Conservation (phyloP, 345 rosid genomes). For the Moricandia arvensis region DNA sequence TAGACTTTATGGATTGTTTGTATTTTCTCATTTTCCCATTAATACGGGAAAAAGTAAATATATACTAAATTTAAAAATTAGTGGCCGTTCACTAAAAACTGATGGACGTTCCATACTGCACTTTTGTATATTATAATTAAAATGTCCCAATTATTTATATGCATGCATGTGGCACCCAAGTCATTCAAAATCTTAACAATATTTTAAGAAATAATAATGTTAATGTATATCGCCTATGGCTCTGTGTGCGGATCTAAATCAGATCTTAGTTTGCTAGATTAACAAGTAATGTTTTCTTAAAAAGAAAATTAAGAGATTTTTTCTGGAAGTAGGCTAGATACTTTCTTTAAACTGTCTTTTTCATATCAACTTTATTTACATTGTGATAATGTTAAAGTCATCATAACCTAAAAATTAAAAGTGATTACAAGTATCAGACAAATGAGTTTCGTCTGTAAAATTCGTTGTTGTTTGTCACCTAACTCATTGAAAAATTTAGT, state of each 20-base stretch:
- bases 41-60: neutral
- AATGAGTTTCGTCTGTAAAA: constrained; percentile 10
- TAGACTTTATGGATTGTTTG: neutral
- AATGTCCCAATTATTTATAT: constrained; percentile 1
- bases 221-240: neutral
- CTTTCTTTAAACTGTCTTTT: neutral
- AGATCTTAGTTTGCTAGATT: neutral
- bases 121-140: neutral
- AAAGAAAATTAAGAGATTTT: neutral
- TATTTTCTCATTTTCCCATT: neutral
- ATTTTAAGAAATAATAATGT: neutral
- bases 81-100: constrained; percentile 1
- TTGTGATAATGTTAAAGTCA: neutral
- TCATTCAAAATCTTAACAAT: neutral
- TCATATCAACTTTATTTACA: neutral
- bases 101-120: constrained; percentile 11
- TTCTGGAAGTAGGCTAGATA: constrained; percentile 17
- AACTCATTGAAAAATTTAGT: constrained; percentile 17
- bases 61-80: neutral
- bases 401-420: neutral
- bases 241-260: neutral
- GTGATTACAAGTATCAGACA: constrained; percentile 20
- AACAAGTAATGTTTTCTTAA: neutral
- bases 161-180: constrained; percentile 27
- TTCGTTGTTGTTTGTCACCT: constrained; percentile 18